These are phyloP conservation scores for Nemania sp. DNA, from an alignment of 2,329 filamentous ascomycete genomes.

Conservation along the genomic window DNA sequence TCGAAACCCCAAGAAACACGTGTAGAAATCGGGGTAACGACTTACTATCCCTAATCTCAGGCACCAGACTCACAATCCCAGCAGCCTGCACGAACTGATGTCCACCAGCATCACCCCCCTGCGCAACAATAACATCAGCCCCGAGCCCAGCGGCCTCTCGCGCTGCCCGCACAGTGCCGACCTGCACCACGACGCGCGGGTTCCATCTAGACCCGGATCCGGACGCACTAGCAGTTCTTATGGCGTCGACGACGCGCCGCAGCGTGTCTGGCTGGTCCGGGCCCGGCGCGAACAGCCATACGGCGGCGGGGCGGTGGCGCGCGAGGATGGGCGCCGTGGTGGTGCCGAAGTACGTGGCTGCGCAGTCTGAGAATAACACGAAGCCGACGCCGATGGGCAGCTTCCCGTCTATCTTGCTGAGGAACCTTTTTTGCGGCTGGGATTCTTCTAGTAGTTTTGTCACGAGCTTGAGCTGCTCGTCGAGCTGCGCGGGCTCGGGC, in stretches of 20 bases:
- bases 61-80: conserved; percentile 50
- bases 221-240: conserved; percentile 12
- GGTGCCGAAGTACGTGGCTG: conserved; percentile 43
- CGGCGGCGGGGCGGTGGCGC: conserved; percentile 57
- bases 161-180: conserved; percentile 53
- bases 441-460: conserved; percentile 1
- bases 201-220: no score
- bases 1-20: not conserved
- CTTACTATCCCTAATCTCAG: conserved; percentile 49
- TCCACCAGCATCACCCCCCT: conserved; percentile 57
- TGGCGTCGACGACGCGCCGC: conserved; percentile 24
- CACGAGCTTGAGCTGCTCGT: conserved; percentile 36
- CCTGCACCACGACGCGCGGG: conserved; percentile 54
- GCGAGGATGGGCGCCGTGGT: conserved; percentile 55
- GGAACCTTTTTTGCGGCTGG: not conserved
- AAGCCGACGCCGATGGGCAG: conserved; percentile 65
- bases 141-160: conserved; percentile 43
- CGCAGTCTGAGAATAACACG: conserved; percentile 54
- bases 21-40: not conserved
- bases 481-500: conserved; percentile 36
- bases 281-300: conserved; percentile 69
- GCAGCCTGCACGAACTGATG: conserved; percentile 53
- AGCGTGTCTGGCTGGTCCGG: conserved; percentile 35
- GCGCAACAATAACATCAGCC: conserved; percentile 54
- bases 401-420: conserved; percentile 2